Evolutionary conservation across 1,284 basidiomycete genomes (phyloP).

Genomic region (Hypsizygus ulmarius): DNA sequence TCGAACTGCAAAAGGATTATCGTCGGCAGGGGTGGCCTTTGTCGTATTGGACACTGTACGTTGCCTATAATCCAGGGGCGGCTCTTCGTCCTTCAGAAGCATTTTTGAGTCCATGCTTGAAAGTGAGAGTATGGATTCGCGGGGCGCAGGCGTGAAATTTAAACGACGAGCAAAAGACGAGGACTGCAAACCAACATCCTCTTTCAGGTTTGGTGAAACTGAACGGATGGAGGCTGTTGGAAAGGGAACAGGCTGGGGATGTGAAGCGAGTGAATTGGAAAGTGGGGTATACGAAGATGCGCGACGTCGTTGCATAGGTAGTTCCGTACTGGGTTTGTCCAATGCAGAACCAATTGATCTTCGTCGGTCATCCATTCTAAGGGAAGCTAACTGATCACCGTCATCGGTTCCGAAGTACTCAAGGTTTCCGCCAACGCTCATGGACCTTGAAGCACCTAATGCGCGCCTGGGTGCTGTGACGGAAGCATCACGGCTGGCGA

Average conservation of each 20-base stretch:
- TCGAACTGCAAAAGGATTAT: conserved; percentile 60
- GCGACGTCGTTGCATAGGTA: conserved; percentile 41
- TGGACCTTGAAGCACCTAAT: conserved; percentile 47
- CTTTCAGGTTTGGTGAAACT: conserved; percentile 38
- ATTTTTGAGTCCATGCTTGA: conserved; percentile 46
- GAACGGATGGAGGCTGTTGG: conserved; percentile 56
- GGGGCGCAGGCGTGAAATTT: conserved; percentile 24
- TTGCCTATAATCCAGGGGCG: conserved; percentile 18
- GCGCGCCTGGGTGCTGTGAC: conserved; percentile 30
- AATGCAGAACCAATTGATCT: conserved; percentile 57
- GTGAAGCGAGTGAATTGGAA: conserved; percentile 32
- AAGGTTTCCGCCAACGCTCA: conserved; percentile 60
- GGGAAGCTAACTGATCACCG: conserved; percentile 25
- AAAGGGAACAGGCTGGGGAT: conserved; percentile 58
- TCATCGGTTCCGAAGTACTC: conserved; percentile 42
- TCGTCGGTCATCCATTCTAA: conserved; percentile 30
- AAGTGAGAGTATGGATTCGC: conserved; percentile 45
- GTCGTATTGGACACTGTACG: conserved; percentile 38
- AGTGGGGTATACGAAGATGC: conserved; percentile 50
- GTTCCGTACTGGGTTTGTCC: conserved; percentile 48
- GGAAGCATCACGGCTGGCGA: conserved; percentile 31
- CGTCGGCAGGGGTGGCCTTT: conserved; percentile 41
- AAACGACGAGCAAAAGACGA: conserved; percentile 11
- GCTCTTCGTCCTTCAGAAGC: conserved; percentile 32
- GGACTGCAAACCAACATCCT: conserved; percentile 8